These are phyloP conservation scores for Collybia sp. DNA, from an alignment of 768 basidiomycete genomes.

Conservation along the genomic window DNA sequence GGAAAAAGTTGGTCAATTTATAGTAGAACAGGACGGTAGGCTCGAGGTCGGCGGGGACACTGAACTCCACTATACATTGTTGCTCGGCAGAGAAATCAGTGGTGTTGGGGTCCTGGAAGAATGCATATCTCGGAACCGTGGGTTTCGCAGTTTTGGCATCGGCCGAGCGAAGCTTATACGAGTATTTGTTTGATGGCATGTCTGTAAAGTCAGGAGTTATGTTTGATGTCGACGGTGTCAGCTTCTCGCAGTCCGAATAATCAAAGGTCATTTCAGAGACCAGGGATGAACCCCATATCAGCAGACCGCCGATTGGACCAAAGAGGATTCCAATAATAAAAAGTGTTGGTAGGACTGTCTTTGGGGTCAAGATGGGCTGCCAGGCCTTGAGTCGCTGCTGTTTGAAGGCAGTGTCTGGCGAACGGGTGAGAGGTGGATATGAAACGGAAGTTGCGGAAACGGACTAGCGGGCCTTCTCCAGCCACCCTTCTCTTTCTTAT, in stretches of 20 bases:
- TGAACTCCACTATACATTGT: constrained; percentile 79
- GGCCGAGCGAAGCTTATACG: constrained; percentile 56
- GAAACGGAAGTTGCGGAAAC: constrained; percentile 21
- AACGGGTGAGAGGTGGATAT: constrained; percentile 13
- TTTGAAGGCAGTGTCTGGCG: constrained; percentile 93
- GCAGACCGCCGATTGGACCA: constrained; percentile 91
- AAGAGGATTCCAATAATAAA: constrained; percentile 95
- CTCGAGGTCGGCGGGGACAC: constrained; percentile 72
- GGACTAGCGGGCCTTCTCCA: constrained; percentile 84
- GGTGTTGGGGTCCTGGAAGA: constrained; percentile 52
- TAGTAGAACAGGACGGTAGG: constrained; percentile 89
- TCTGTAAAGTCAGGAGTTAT: constrained; percentile 33
- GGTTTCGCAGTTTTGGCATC: constrained; percentile 50
- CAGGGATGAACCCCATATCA: constrained; percentile 81
- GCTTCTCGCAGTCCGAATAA: constrained; percentile 87
- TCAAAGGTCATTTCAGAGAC: constrained; percentile 94
- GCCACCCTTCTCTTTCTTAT: constrained; percentile 79
- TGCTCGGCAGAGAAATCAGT: constrained; percentile 33
- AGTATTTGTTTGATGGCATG: constrained; percentile 65
- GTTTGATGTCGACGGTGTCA: constrained; percentile 37
- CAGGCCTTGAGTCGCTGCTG: constrained; percentile 99
- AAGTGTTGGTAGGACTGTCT: constrained; percentile 93
- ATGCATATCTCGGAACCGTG: constrained; percentile 70
- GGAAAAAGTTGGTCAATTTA: constrained; percentile 94
- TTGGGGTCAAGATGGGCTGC: constrained; percentile 99